Base-by-base conservation (phyloP, 352 stramenopile species). In the Pythium oligandrum region DNA sequence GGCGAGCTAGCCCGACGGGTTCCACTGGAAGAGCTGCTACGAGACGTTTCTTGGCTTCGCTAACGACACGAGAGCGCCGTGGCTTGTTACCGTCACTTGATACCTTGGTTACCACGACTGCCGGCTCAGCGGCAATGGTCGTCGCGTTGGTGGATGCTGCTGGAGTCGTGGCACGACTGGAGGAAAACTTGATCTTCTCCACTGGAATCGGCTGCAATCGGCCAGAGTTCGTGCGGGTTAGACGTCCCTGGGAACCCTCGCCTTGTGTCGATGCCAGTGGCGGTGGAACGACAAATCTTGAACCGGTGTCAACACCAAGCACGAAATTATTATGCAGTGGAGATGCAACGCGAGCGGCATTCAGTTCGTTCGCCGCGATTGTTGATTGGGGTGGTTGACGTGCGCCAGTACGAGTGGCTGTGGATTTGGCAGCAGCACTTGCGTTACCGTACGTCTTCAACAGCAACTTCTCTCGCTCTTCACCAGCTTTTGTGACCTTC, bases 401-500 rank as follows among this genome's bases (percentile, higher is more conserved):
- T n/a, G n/a, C n/a, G n/a, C n/a, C 38, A 42, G 7, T 42, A 42
- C 38, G 7, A 42, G 38, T 11, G 38, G 7, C 11, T 11, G 11
- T 42, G 7, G 38, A 11, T 42, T 42, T 42, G 11, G 38, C 38
- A 42, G 7, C 38, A 11, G 7, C 38, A 11, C 7, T 7, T 11
- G 38, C 38, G 38, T 7, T 42, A 31, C 75, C 76, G 50, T 87
- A 87, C 11, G 73, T 87, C 58, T 75, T 71, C 40, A 77, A 40
- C 9, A 87, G 39, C 26, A 74, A 39, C 3, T 61, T 66, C 38
- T 87, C 69, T n/a, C 76, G 71, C 53, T 79, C 66, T 45, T 66
- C 71, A 7, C 46, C 71, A 0, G 50, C 56, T 45, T 78, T 83
- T n/a, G 64, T 51, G 17, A 8, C 9, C 40, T 55, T 59, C 34